These are phyloP conservation scores for Tuber microsphaerosporum DNA, from an alignment of 495 filamentous ascomycete species.

Conservation along the genomic window DNA sequence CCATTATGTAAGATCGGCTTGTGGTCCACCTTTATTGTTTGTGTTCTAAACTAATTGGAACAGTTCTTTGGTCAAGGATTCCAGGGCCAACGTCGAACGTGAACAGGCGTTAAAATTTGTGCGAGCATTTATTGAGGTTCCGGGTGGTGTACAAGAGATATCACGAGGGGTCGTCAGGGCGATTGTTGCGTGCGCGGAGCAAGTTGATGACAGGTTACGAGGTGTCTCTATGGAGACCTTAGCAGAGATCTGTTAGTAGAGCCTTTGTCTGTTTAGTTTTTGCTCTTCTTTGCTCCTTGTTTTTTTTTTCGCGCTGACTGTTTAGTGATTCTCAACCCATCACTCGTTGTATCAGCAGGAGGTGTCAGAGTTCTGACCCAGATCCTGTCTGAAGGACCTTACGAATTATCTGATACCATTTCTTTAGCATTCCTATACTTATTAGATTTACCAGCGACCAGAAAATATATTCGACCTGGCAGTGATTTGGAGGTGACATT, in stretches of 20 bases:
- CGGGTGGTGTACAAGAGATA: constrained; percentile 81
- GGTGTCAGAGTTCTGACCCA: constrained; percentile 76
- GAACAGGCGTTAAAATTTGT: constrained; percentile 97
- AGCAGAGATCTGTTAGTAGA: constrained; percentile 58
- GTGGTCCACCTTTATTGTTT: background rate
- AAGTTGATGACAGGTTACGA: constrained; percentile 66
- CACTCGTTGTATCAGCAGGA: constrained; percentile 67
- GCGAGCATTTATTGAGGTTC: constrained; percentile 88
- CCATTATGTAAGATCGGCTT: constrained; percentile 55
- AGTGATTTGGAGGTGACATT: constrained; percentile 50
- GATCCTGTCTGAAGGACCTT: constrained; percentile 79
- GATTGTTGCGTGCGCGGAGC: constrained; percentile 83
- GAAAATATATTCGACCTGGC: constrained; percentile 72
- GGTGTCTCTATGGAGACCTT: constrained; percentile 88
- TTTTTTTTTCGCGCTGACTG: constrained; percentile 6
- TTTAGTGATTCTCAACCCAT: constrained; percentile 68
- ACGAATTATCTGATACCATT: constrained; percentile 81
- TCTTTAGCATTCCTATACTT: constrained; percentile 78
- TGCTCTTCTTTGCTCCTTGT: background rate
- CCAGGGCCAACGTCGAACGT: constrained; percentile 88
- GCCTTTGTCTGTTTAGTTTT: background rate
- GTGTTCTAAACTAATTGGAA: constrained; percentile 10
- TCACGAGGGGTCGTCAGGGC: constrained; percentile 78
- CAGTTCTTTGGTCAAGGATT: constrained; percentile 83
- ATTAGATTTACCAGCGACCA: constrained; percentile 71